Conservation (phyloP, 2,329 filamentous ascomycete species). For the Pseudogymnoascus sp. region DNA sequence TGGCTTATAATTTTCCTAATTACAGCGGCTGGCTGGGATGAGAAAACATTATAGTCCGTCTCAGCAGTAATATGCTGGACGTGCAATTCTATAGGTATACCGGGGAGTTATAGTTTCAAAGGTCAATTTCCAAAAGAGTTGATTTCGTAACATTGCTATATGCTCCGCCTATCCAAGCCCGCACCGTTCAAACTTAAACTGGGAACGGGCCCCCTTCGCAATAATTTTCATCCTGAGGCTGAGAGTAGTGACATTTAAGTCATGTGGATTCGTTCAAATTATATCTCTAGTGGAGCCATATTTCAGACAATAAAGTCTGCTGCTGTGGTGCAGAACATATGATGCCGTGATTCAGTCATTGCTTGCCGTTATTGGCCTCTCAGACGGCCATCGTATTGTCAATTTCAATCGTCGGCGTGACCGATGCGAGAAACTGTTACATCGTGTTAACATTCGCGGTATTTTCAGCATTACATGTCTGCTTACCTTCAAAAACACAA, state of each 20-base stretch:
- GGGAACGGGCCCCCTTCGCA: background rate
- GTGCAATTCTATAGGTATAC: background rate
- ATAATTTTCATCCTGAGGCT: background rate
- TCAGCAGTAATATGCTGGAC: background rate
- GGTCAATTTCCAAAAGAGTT: too few relatives aligned
- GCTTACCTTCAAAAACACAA: slow-evolving; percentile 72
- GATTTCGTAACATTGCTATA: background rate
- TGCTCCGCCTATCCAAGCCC: background rate
- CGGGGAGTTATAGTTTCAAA: background rate
- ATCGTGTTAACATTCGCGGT: slow-evolving; percentile 36
- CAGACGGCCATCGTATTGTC: background rate
- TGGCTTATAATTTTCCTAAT: background rate
- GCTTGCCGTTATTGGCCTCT: background rate
- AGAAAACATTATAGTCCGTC: background rate
- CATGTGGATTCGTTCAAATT: background rate
- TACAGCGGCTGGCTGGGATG: background rate
- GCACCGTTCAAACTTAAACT: background rate
- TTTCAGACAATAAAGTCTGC: background rate
- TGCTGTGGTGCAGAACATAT: background rate
- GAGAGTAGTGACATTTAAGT: background rate
- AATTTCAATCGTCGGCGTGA: background rate
- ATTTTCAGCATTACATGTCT: slow-evolving; percentile 32
- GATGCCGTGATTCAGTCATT: background rate
- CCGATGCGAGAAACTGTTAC: slow-evolving; percentile 20
- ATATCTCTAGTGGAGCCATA: background rate